phyloP scores from a whole-genome alignment of 2,329 filamentous ascomycete genomes.

The Venturia effusa region DNA sequence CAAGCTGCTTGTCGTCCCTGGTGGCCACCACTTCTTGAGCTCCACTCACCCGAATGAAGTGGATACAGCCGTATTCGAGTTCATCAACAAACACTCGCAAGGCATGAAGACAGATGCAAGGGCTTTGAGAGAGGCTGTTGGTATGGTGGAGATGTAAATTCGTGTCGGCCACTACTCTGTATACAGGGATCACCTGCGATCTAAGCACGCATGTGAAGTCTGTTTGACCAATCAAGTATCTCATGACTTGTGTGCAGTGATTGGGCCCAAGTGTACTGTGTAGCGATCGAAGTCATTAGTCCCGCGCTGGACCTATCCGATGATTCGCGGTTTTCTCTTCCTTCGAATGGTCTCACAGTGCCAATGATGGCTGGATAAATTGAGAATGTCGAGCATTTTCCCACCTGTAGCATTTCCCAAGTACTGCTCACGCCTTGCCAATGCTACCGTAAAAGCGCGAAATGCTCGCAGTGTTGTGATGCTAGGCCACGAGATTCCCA shows the following conservation, averaged over 20 bases:
- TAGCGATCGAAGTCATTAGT: background rate
- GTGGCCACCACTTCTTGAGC: constrained; percentile 40
- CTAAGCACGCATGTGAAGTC: background rate
- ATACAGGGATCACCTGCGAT: background rate
- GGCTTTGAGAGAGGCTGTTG: constrained; percentile 44
- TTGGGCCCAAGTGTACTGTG: background rate
- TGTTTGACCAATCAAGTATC: background rate
- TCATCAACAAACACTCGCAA: constrained; percentile 20
- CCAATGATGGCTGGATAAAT: too few relatives aligned
- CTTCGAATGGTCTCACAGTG: too few relatives aligned
- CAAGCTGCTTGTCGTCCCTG: constrained; percentile 32
- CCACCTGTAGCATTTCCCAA: too few relatives aligned
- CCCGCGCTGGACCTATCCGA: background rate
- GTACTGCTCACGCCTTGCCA: too few relatives aligned
- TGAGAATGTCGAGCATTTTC: too few relatives aligned
- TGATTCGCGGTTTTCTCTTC: background rate
- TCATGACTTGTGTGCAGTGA: background rate
- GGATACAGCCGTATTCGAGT: constrained; percentile 22
- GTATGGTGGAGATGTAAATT: constrained; percentile 31
- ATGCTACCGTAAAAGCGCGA: background rate
- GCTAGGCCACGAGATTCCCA: background rate
- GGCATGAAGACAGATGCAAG: constrained; percentile 36
- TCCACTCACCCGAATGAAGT: constrained; percentile 37
- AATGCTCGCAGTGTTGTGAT: background rate
- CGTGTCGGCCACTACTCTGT: background rate